Evolutionary conservation across 768 basidiomycete genomes (phyloP).

Genomic region (Ephemerocybe angulata): DNA sequence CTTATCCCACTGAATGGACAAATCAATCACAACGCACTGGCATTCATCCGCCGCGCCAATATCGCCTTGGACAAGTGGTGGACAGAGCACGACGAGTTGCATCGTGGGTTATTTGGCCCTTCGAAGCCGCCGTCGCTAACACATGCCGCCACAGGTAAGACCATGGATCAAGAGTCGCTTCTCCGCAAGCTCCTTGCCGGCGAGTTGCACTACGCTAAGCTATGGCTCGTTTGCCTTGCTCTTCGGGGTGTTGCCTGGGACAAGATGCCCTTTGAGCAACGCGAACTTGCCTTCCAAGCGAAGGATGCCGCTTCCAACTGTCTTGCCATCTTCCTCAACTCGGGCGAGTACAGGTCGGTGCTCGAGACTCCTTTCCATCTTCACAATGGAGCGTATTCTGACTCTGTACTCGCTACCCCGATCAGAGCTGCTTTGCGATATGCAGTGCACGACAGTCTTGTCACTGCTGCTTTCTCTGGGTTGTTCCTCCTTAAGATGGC

Average conservation of each 20-base stretch:
- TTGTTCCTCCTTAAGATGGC: constrained; percentile 94
- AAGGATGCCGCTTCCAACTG: constrained; percentile 90
- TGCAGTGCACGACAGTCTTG: constrained; percentile 89
- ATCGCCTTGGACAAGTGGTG: constrained; percentile 90
- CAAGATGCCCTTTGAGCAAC: constrained; percentile 93
- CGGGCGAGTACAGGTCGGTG: constrained; percentile 71
- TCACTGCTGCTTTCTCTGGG: constrained; percentile 87
- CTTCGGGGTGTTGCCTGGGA: constrained; percentile 92
- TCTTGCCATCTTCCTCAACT: constrained; percentile 78
- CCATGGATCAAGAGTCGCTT: constrained; percentile 82
- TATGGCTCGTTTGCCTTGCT: constrained; percentile 93
- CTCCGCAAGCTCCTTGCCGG: constrained; percentile 84
- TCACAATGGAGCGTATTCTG: neutral
- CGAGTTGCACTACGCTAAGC: constrained; percentile 88
- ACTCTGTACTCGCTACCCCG: constrained; percentile 4
- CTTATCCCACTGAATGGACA: constrained; percentile 82
- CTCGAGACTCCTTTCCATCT: neutral
- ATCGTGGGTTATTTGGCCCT: constrained; percentile 45
- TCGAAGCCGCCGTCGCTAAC: too few species aligned
- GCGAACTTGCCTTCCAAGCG: constrained; percentile 91
- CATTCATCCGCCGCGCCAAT: constrained; percentile 85
- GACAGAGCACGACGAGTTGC: constrained; percentile 81
- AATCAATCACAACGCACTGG: constrained; percentile 78
- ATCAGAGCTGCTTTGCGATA: constrained; percentile 82
- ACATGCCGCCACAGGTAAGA: constrained; percentile 45